Base-by-base conservation (phyloP, 2,329 filamentous ascomycete species). In the Geosmithia putterillii region DNA sequence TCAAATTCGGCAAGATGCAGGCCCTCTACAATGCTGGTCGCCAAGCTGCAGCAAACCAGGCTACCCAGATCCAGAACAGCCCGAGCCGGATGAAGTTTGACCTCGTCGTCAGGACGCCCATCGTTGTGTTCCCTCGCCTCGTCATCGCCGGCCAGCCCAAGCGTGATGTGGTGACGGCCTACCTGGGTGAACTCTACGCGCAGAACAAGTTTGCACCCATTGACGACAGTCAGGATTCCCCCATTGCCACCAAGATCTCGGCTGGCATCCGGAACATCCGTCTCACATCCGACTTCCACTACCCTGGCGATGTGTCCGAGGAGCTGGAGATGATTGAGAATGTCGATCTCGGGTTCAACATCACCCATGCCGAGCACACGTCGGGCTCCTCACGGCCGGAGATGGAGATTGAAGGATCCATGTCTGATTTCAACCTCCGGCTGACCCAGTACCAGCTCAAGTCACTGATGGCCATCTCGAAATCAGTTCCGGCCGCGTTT, bases 1-100 rank as follows among this genome's bases (percentile, higher is more conserved):
- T 99, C 59, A 98, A 98, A 55, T 99, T 99, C 59, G 92, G 94
- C 47, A 95, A 94, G 64, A 99, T 99, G 92, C 92, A 98, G 62
- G 90, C 92, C 19, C 84, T 98, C 43, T 98, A 95, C 69, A 98
- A 99, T 57, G 90, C 92, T 37, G 92, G 94, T 12, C 79, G 94
- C 28, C 87, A 95, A 62, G 94, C 90, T 35, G 92, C 94, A 3
- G 86, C 92, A 35, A 90, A 86, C 48, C 89, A 95, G 60, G 94
- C 92, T 9, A 94, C 78, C 46, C 89, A 95, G 56, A 77, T 98
- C 6, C 92, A 96, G 56, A 83, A 96, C 55, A 89, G 81, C 55
- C 85, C 86, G 0, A 86, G 81, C 55, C 87, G 86, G 49, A 86
- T 96, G 67, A 89, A 94, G 57, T 95, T 95, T 45, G 92, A 98